Base-by-base conservation (phyloP, 169 alveolate species). In the Eimeria tenella region DNA sequence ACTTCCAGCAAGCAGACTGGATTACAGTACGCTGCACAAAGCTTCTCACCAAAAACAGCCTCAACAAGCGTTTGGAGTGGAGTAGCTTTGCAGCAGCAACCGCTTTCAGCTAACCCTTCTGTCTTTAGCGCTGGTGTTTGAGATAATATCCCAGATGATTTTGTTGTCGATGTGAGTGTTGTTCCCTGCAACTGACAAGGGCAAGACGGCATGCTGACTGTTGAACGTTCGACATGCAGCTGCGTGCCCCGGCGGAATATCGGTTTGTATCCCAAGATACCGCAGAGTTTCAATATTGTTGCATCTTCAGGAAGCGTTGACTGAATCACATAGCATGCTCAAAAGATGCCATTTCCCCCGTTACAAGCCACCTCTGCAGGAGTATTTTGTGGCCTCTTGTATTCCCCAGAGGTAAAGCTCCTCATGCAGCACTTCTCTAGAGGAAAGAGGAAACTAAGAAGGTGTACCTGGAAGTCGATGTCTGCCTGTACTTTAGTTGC, bases 31-130 rank as follows among this genome's bases (percentile, higher is more conserved):
- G 77, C 60, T 11, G 90, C 73, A 17, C 73, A 56, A 15, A 83
- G 90, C 60, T 83, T 83, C 90, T 83, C 90, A 31, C 90, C 90
- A 42, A 83, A 83, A 25, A 83, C 75, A 58, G 90, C 73, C 50
- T 60, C 75, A 23, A 83, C 90, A 60, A 83, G 90, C 13, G 77
- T 83, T 31, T 83, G 90, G 5, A 83, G 90, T 13, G 90, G 75
- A 17, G 77, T 60, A 15, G 90, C 90, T 19, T 75, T 83, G 77
- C 90, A 83, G 63, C 90, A 83, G 79, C 90, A 83, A 42, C 52
- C 58, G 79, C 71, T 58, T 11, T 83, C 75, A 21, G 21, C 79
- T 25, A 75, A 17, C 50, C 21, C 4, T 63, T 75, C 75, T 9
- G 79, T 21, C 17, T 52, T 58, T 31, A 31, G 21, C 0, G 42